phyloP scores from a whole-genome alignment of 164 flowering plant species.

The Tinospora cordifolia region DNA sequence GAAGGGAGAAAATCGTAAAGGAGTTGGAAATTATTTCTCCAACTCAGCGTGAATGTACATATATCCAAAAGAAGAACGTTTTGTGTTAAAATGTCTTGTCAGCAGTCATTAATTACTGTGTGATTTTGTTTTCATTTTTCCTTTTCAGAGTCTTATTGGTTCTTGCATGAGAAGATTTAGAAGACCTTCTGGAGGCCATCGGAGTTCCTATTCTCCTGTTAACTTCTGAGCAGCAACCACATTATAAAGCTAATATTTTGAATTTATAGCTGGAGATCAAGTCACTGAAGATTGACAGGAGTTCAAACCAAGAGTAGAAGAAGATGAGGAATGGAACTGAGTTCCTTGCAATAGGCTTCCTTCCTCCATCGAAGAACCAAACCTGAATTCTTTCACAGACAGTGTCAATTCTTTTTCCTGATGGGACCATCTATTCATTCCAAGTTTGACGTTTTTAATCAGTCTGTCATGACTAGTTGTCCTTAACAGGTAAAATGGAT shows the following conservation, averaged over 20 bases:
- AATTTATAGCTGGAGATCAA: neutral
- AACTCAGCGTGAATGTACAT: too few species aligned
- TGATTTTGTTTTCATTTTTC: constrained; percentile 1
- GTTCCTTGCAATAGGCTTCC: neutral
- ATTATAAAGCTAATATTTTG: neutral
- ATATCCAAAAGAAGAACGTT: neutral
- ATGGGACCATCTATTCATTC: too few species aligned
- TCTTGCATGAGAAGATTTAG: constrained; percentile 46
- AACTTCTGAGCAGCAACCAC: constrained; percentile 46
- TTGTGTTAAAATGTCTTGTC: neutral
- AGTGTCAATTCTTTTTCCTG: neutral
- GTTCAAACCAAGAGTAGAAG: too few species aligned
- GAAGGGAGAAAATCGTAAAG: too few species aligned
- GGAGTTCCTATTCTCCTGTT: constrained; percentile 63
- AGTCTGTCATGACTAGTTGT: neutral
- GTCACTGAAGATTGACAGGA: neutral
- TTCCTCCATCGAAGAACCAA: neutral
- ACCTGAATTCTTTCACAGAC: neutral
- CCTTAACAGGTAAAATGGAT: neutral
- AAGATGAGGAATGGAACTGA: neutral
- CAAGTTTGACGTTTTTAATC: neutral
- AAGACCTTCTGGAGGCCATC: constrained; percentile 46
- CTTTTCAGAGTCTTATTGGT: constrained; percentile 39
- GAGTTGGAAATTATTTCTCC: too few species aligned
- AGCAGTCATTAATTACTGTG: neutral